Conservation (phyloP, 208 protist genomes). For the Entamoeba invadens region DNA sequence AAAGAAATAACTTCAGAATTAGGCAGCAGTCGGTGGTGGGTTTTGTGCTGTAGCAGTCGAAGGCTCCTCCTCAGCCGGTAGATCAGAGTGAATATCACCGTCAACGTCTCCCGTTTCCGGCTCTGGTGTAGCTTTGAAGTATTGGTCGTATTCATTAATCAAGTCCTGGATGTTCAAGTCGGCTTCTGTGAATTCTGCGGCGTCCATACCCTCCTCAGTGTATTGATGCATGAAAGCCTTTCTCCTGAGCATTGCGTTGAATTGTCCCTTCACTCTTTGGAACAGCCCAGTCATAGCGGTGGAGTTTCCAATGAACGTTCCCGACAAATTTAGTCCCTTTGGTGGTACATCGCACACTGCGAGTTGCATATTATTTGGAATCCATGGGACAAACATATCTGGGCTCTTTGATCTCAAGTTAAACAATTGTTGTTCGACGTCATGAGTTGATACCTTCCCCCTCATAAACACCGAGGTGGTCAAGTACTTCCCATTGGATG, state of each 20-base stretch:
- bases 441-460: constrained; percentile 55
- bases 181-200: constrained; percentile 75
- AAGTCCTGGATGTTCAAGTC: constrained; percentile 78
- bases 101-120: too few species aligned
- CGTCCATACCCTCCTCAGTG: constrained; percentile 80
- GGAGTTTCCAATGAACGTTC: constrained; percentile 78
- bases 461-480: constrained; percentile 63
- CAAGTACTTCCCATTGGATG: constrained; percentile 49
- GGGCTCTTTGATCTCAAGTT: constrained; percentile 52
- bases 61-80: too few species aligned
- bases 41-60: too few species aligned
- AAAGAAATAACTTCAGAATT: too few species aligned
- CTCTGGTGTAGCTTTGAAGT: constrained; percentile 52
- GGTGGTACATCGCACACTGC: constrained; percentile 67
- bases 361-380: constrained; percentile 66
- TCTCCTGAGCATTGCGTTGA: constrained; percentile 86
- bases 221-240: constrained; percentile 99
- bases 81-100: too few species aligned
- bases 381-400: constrained; percentile 57
- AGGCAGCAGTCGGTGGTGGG: too few species aligned
- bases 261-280: constrained; percentile 72
- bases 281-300: constrained; percentile 78
- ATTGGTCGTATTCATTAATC: constrained; percentile 76
- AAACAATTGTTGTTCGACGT: constrained; percentile 55
- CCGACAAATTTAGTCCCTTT: constrained; percentile 63